Conservation (phyloP, 129 eudicot genomes). For the Tagetes erecta region DNA sequence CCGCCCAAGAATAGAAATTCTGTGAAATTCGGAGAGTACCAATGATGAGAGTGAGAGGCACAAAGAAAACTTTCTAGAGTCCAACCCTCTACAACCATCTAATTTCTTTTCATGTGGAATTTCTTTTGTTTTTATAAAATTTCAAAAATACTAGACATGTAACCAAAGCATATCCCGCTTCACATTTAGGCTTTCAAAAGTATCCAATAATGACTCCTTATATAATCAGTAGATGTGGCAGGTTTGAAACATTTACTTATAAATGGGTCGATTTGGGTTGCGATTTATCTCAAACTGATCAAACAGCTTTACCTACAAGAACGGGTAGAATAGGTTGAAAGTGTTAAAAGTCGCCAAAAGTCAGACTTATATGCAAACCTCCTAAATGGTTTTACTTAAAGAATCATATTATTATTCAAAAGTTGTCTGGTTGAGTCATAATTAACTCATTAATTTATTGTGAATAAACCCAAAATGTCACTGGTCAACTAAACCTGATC, state of each 20-base stretch:
- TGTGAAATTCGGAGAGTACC: constrained; percentile 35
- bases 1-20: constrained; percentile 89
- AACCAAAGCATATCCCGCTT: constrained; percentile 9
- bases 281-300: neutral
- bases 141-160: neutral
- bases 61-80: constrained; percentile 6
- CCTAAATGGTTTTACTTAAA: constrained; percentile 1
- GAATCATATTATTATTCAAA: neutral
- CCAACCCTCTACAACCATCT: neutral
- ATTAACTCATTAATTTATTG: too few species aligned
- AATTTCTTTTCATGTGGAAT: constrained; percentile 4
- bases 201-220: constrained; percentile 4
- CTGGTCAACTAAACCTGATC: constrained; percentile 7
- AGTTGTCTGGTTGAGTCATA: neutral
- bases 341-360: neutral
- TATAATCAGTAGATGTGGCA: constrained; percentile 12
- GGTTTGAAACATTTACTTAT: neutral
- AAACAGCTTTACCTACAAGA: neutral
- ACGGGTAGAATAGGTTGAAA: neutral
- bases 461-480: neutral
- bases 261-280: constrained; percentile 12
- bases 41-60: constrained; percentile 17
- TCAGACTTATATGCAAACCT: neutral
- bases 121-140: neutral
- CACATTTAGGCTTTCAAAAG: constrained; percentile 7